Evolutionary conservation across 2,329 filamentous ascomycete genomes (phyloP).

Genomic region (Exophiala oligosperma): DNA sequence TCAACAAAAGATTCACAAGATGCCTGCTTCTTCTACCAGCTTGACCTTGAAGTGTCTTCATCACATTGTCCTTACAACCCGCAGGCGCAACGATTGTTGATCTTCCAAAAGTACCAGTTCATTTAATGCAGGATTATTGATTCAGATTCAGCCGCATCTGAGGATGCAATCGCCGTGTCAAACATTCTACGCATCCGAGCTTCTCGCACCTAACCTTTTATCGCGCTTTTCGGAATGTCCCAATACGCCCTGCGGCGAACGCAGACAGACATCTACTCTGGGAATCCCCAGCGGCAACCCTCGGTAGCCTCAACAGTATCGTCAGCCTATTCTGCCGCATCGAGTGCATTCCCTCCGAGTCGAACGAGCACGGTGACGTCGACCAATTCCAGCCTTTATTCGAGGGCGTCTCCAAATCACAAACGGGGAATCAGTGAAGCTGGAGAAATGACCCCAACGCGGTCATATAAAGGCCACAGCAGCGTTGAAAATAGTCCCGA

Average conservation of each 20-base stretch:
- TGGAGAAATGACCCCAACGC: constrained; percentile 54
- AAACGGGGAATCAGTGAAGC: constrained; percentile 76
- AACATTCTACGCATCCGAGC: constrained; percentile 8
- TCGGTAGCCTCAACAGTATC: constrained; percentile 58
- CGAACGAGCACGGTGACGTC: constrained; percentile 72
- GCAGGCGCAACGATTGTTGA: too few relatives aligned
- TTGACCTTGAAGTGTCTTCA: too few relatives aligned
- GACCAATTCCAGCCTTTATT: constrained; percentile 63
- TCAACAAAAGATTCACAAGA: background rate
- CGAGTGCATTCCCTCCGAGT: constrained; percentile 52
- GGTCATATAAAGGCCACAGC: constrained; percentile 47
- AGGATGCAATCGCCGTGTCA: constrained; percentile 16
- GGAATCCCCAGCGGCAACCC: constrained; percentile 48
- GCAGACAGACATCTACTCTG: constrained; percentile 24
- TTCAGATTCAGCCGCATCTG: background rate
- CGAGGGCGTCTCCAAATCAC: constrained; percentile 52
- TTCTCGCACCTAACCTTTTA: constrained; percentile 1
- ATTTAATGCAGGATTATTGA: background rate
- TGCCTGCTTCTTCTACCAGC: too few relatives aligned
- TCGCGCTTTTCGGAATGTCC: constrained; percentile 21
- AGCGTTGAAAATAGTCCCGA: constrained; percentile 52
- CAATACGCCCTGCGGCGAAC: constrained; percentile 24
- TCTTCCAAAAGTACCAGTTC: background rate
- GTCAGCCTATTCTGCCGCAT: constrained; percentile 51
- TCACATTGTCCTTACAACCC: too few relatives aligned